These are phyloP conservation scores for Pseudogymnoascus sp. DNA, from an alignment of 2,329 filamentous ascomycete genomes.

Conservation along the genomic window DNA sequence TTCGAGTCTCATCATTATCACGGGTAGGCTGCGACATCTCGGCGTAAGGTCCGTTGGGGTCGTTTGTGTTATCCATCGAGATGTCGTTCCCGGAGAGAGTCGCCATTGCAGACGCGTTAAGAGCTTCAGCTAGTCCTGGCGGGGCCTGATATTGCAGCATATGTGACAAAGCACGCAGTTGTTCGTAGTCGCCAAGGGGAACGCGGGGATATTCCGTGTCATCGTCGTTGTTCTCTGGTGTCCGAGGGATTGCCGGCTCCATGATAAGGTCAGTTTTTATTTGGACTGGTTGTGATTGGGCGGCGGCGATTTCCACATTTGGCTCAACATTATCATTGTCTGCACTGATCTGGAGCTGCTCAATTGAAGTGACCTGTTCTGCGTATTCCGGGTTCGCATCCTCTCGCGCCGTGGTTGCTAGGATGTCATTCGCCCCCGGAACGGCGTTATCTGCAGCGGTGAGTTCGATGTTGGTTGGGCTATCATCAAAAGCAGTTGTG, in stretches of 20 bases:
- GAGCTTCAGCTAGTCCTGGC: neutral
- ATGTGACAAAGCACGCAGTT: conserved; percentile 1
- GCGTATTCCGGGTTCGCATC: neutral
- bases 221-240: conserved; percentile 4
- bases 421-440: neutral
- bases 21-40: conserved; percentile 16
- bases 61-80: conserved; percentile 12
- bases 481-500: conserved; percentile 12
- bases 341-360: conserved; percentile 8
- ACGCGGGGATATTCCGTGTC: conserved; percentile 5
- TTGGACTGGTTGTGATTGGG: neutral
- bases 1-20: conserved; percentile 14
- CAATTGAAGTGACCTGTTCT: conserved; percentile 3
- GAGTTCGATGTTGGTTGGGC: conserved; percentile 8
- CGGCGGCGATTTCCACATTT: neutral
- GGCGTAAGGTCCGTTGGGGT: conserved; percentile 10
- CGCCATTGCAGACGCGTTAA: conserved; percentile 7
- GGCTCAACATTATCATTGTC: neutral
- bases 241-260: conserved; percentile 7
- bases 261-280: conserved; percentile 7
- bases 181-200: neutral
- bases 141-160: conserved; percentile 5
- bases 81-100: conserved; percentile 3
- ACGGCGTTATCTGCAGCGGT: conserved; percentile 13
- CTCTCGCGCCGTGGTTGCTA: conserved; percentile 6